Evolutionary conservation across 306 rosid genomes (phyloP), one percentile per base, ranked within the genome.

Genomic region (Vigna trinervia): DNA sequence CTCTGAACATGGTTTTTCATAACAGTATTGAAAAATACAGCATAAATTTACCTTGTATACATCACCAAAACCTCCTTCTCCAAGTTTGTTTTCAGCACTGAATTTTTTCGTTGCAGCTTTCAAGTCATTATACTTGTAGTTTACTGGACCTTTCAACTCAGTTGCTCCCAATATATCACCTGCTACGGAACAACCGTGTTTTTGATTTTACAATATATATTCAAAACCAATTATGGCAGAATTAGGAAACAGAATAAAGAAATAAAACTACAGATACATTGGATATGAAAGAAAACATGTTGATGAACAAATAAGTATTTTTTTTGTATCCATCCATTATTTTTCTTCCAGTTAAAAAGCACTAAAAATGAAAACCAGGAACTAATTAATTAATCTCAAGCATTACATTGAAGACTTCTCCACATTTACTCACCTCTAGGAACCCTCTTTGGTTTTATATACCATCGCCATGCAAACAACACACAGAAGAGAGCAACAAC

Each of bases 131-230:
- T 83, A 84, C 56, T 62, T 88, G 72, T 83, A 90, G 71, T 50
- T 83, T 34, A 84, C 76, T 9, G 92, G 95, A 57, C 95, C 95
- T 79, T 75, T 86, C 83, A 90, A 84, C 60, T 90, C 90, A 3
- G 95, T 90, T 54, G 90, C 89, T 63, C 95, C 95, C 80, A 86
- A 73, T 61, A 90, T 88, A 73, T 88, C 84, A 32, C 88, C 94
- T 90, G 79, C 13, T 3, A 45, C 36, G 32, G n/a, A 22, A 23
- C 34, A 57, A 57, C 30, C 38, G 7, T 11, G 17, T 23, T 58
- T 58, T 58, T 3, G 0, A 26, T 56, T 22, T 56, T 22, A 12
- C 23, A 23, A 23, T 23, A 57, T 22, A 22, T 20, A 7, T 39
- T 39, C 45, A 39, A 39, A 39, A 39, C 45, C 45, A 41, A 41